These are phyloP conservation scores for Boletellus emodensis DNA, from an alignment of 768 basidiomycete genomes.

Conservation along the genomic window DNA sequence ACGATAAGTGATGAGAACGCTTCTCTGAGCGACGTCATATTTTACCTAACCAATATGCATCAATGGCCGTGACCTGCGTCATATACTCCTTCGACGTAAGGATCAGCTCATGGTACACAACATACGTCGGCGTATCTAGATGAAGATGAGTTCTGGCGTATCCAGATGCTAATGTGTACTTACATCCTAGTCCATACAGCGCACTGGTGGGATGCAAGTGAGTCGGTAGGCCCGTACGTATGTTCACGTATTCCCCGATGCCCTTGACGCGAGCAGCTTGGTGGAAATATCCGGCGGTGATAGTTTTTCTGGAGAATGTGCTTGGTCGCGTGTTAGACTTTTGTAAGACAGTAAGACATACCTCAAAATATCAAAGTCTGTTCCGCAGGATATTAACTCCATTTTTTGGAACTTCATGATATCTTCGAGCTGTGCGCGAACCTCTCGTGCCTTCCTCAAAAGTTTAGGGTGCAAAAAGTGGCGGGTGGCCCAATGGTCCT, in stretches of 20 bases:
- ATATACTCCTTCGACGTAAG: slow-evolving; percentile 96
- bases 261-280: slow-evolving; percentile 98
- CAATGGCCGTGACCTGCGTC: slow-evolving; percentile 98
- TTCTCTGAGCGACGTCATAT: background rate
- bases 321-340: slow-evolving; percentile 1
- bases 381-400: slow-evolving; percentile 86
- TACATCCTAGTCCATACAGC: slow-evolving; percentile 92
- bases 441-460: slow-evolving; percentile 91
- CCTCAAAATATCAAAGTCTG: slow-evolving; percentile 89
- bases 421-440: slow-evolving; percentile 92
- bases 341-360: slow-evolving; percentile 28
- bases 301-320: slow-evolving; percentile 69
- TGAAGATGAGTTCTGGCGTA: background rate
- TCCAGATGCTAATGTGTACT: slow-evolving; percentile 27
- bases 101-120: slow-evolving; percentile 95
- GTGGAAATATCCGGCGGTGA: slow-evolving; percentile 97
- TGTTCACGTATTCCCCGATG: slow-evolving; percentile 98
- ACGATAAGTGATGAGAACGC: slow-evolving; percentile 3
- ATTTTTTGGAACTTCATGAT: slow-evolving; percentile 99
- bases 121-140: slow-evolving; percentile 90
- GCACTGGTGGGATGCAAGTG: slow-evolving; percentile 97
- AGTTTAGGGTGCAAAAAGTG: slow-evolving; percentile 98
- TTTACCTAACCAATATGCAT: slow-evolving; percentile 95
- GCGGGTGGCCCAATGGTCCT: slow-evolving; percentile 91
- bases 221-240: slow-evolving; percentile 90